Base-by-base conservation (phyloP, 352 stramenopile genomes). In the Thalassiosira mediterranea region DNA sequence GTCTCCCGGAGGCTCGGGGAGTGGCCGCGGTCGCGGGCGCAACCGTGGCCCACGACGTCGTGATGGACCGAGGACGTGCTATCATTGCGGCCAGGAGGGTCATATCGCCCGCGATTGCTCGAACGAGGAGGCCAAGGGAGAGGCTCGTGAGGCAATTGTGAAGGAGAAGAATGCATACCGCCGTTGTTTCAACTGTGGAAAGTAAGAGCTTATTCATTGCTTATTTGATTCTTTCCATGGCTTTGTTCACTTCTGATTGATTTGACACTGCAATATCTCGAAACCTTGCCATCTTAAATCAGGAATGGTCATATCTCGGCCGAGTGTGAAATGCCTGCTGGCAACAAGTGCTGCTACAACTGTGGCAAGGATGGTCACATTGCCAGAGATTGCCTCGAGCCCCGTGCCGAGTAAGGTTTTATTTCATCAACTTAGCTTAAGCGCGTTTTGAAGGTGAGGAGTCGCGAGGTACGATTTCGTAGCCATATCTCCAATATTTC, bases 351-450 rank as follows among this genome's bases (percentile, higher is more conserved):
- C 23, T 92, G 87, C 58, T 92, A 90, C 81, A 88, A 91, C 42
- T 92, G 87, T 70, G 82, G 82, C 29, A 37, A 89, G 57, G 81
- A 90, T 44, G 87, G 87, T 17, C 87, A 92, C 63, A 87, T 91
- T 68, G 65, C 79, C 11, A 71, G 56, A 25, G 84, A 88, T 19
- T 91, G 86, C 68, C 57, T 74, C 8, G 72, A 75, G 15, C 66
- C 78, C 28, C 60, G 60, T 57, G 46, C 47, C 19, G 59, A 67
- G 8, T 49, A 34, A n/a, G n/a, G n/a, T n/a, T n/a, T 13, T 47
- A 53, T 29, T 28, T 25, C 25, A n/a, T 53, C 1, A 26, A 11
- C n/a, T 15, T 53, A 44, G 37, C 37, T 1, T 34, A 15, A 53
- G 47, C 21, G 34, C 19, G 23, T 13, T 56, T 32, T 56, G 19